These are phyloP conservation scores for Aspergillus quadrilineatus DNA, from an alignment of 2,329 filamentous ascomycete species.

Conservation along the genomic window DNA sequence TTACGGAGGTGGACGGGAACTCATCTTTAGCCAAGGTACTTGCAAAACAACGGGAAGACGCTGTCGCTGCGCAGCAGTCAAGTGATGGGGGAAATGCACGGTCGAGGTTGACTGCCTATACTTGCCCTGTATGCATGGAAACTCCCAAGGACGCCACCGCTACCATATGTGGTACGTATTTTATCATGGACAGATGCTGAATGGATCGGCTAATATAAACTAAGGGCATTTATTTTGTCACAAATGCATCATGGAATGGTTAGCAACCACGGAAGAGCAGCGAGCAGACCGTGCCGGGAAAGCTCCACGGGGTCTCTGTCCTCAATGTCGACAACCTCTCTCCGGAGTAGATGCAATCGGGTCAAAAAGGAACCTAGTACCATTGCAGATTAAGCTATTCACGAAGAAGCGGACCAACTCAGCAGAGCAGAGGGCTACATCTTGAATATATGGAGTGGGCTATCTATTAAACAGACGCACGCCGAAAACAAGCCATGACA, in stretches of 20 bases:
- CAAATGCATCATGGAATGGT: conserved; percentile 60
- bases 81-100: conserved; percentile 30
- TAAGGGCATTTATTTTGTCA: conserved; percentile 65
- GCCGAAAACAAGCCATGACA: neutral
- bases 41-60: conserved; percentile 55
- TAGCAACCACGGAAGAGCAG: conserved; percentile 56
- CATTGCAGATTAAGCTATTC: conserved; percentile 38
- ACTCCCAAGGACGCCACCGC: conserved; percentile 59
- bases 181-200: neutral
- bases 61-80: conserved; percentile 47
- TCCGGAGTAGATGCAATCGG: conserved; percentile 38
- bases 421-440: neutral
- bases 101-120: conserved; percentile 49
- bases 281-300: conserved; percentile 35
- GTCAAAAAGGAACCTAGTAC: conserved; percentile 37
- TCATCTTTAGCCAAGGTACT: conserved; percentile 45
- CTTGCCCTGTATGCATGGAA: conserved; percentile 66
- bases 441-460: neutral
- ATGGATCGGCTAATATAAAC: conserved; percentile 10
- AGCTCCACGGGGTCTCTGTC: conserved; percentile 41
- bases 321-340: conserved; percentile 46
- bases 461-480: neutral
- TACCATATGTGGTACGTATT: conserved; percentile 57
- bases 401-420: conserved; percentile 19
- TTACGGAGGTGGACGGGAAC: conserved; percentile 47